Base-by-base conservation (phyloP, 768 basidiomycete genomes). In the Trametes meyenii region DNA sequence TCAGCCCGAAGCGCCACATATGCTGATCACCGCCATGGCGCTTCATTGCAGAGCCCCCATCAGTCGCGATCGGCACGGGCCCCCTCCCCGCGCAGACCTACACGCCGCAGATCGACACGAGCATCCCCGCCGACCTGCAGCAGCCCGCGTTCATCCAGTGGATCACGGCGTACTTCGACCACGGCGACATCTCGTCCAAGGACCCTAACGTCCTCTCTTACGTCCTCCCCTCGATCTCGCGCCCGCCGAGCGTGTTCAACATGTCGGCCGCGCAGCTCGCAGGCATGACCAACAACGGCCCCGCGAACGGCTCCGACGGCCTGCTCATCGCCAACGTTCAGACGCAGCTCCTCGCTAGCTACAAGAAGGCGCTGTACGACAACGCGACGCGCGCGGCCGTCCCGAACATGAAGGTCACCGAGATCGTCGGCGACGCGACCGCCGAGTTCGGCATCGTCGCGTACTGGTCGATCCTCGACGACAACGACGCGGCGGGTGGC, bases 121-220 rank as follows among this genome's bases (percentile, higher is more conserved):
- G 58, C 3, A 67, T 78, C 2, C 72, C 74, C 8, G 54, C 57
- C 10, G 51, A 59, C 1, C 58, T 58, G 14, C 71, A 67, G 10
- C 33, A 67, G 17, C 61, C 56, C 2, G 65, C 67, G 12, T 73
- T 73, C 55, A 55, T 51, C 16, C 71, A 71, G 40, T 75, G 74
- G 72, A 46, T 72, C 17, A 73, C 72, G 0, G 51, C 65, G 1
- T 78, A 76, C 62, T 77, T 73, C 62, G 62, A 75, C 17, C 75
- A 78, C 48, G 64, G 66, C 46, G 70, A 74, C 48, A 53, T 75
- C 26, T 50, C 67, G 2, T 62, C 67, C 14, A 66, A 67, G 2
- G 67, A 73, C 58, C 58, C 64, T 2, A 63, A 70, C 60, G 35
- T 58, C 0, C 72, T 76, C 11, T 58, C 59, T 2, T 71, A 67